A percentile compares a stretch with the other conserved stretches of the same genome.
Evolutionary conservation across 495 filamentous ascomycete species (phyloP).

Genomic region (Podospora didyma): DNA sequence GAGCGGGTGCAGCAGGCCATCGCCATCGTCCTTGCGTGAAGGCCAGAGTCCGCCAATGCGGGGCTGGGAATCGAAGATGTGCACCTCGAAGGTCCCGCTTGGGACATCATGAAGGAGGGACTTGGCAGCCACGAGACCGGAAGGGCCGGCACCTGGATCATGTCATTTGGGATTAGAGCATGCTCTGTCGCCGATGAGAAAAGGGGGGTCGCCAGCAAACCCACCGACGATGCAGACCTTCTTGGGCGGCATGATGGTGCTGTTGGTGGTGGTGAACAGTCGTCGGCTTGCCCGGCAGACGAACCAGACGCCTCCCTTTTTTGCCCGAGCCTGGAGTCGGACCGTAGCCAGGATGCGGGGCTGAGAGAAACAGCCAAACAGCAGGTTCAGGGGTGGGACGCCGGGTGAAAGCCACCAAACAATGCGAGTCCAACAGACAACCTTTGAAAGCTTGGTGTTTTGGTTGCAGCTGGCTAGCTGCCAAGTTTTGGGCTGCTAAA

Average conservation of each 20-base stretch:
- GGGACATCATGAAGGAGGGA: conserved; percentile 61
- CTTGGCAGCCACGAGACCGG: conserved; percentile 79
- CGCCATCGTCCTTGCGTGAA: conserved; percentile 32
- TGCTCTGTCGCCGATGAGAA: not conserved
- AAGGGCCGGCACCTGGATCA: conserved; percentile 66
- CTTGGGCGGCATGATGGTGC: conserved; percentile 36
- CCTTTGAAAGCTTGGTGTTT: not conserved
- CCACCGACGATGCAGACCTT: conserved; percentile 66
- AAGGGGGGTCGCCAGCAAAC: conserved; percentile 13
- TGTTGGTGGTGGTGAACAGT: not conserved
- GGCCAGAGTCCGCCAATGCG: conserved; percentile 79
- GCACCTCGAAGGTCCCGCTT: conserved; percentile 57
- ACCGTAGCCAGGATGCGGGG: conserved; percentile 6
- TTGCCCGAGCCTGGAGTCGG: conserved; percentile 7
- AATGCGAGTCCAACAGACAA: too few relatives aligned
- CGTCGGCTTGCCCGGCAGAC: too few relatives aligned
- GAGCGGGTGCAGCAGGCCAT: conserved; percentile 53
- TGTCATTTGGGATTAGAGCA: not conserved
- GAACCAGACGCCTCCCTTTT: not conserved
- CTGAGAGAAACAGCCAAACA: conserved; percentile 6
- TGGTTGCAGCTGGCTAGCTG: too few relatives aligned
- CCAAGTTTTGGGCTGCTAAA: too few relatives aligned
- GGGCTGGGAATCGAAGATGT: conserved; percentile 62
- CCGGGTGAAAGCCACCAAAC: too few relatives aligned
- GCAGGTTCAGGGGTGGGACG: too few relatives aligned